Evolutionary conservation across 768 basidiomycete species (phyloP).

Genomic region (Sutorius australiensis): DNA sequence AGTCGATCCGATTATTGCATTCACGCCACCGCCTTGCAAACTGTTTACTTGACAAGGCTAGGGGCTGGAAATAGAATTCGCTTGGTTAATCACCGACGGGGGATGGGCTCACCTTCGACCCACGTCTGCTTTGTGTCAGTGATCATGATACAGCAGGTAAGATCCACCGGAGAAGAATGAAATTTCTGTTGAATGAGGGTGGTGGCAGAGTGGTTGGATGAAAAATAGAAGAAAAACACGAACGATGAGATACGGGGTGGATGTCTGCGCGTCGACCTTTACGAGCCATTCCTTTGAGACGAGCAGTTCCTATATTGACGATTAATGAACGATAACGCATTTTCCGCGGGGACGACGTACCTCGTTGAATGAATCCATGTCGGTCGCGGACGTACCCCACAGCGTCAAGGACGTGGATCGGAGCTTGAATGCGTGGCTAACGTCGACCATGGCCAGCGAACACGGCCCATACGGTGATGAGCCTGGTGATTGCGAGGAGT

Average conservation of each 20-base stretch:
- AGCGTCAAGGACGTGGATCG: slow-evolving; percentile 7
- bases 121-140: slow-evolving; percentile 75
- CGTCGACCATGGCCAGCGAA: slow-evolving; percentile 15
- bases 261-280: slow-evolving; percentile 55
- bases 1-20: slow-evolving; percentile 43
- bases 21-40: slow-evolving; percentile 68
- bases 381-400: background rate
- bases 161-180: slow-evolving; percentile 49
- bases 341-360: slow-evolving; percentile 18
- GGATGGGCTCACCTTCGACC: slow-evolving; percentile 56
- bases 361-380: slow-evolving; percentile 51
- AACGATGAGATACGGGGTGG: slow-evolving; percentile 71
- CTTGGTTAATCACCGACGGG: slow-evolving; percentile 21
- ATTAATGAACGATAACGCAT: background rate
- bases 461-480: slow-evolving; percentile 32
- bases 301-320: slow-evolving; percentile 46
- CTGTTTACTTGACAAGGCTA: slow-evolving; percentile 54
- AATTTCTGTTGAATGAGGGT: slow-evolving; percentile 52
- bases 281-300: slow-evolving; percentile 72
- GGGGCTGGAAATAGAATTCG: slow-evolving; percentile 12
- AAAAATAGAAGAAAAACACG: slow-evolving; percentile 29
- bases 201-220: slow-evolving; percentile 8
- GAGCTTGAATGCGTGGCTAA: slow-evolving; percentile 20
- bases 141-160: slow-evolving; percentile 56
- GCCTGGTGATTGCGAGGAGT: slow-evolving; percentile 46